These are phyloP conservation scores for Spatholobus suberectus DNA, from an alignment of 306 rosid genomes.

Conservation along the genomic window DNA sequence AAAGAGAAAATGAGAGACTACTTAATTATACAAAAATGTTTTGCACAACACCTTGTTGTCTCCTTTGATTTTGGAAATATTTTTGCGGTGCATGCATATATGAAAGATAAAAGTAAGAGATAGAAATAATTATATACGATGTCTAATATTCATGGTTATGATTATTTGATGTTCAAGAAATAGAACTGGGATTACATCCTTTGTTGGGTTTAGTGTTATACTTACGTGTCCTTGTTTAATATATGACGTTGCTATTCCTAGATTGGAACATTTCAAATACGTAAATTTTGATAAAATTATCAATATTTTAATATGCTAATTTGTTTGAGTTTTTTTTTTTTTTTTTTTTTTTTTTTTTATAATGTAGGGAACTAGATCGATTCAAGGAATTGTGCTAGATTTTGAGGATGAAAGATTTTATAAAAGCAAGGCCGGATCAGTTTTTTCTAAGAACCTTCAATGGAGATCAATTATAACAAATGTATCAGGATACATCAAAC, in stretches of 20 bases:
- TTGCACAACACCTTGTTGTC: background rate
- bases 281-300: background rate
- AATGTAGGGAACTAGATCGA: slow-evolving; percentile 47
- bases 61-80: background rate
- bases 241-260: background rate
- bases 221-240: background rate
- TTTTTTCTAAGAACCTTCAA: slow-evolving; percentile 19
- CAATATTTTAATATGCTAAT: slow-evolving; percentile 8
- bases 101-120: background rate
- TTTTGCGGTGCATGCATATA: background rate
- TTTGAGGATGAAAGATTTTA: slow-evolving; percentile 12
- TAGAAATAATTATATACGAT: background rate
- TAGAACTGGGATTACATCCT: background rate
- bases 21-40: background rate
- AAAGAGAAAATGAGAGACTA: background rate
- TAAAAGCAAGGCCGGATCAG: slow-evolving; percentile 27
- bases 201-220: background rate
- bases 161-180: background rate
- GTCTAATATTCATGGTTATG: background rate
- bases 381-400: slow-evolving; percentile 65
- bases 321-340: slow-evolving; percentile 10
- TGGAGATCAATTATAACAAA: background rate
- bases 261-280: background rate
- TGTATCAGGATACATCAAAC: background rate
- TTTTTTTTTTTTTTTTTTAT: slow-evolving; percentile 3